Evolutionary conservation across 805 yeast genomes (phyloP).

Genomic region (Metschnikowia arizonensis): DNA sequence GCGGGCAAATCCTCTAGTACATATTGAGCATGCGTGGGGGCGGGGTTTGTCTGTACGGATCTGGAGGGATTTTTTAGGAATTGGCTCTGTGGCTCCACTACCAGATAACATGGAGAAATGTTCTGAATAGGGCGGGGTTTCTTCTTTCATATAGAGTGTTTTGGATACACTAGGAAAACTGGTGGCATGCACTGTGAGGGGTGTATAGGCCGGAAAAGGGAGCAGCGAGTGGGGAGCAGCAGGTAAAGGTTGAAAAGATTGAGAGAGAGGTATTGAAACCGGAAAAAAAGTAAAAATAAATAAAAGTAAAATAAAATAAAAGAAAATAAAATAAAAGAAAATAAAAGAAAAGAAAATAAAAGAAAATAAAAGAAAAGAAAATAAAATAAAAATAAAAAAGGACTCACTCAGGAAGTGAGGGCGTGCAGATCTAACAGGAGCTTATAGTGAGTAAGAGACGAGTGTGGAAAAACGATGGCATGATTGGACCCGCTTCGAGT

Average conservation of each 20-base stretch:
- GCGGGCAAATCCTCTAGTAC: constrained; percentile 94
- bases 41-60: constrained; percentile 91
- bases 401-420: too few species aligned
- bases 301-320: too few species aligned
- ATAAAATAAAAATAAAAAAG: too few species aligned
- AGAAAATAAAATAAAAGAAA: too few species aligned
- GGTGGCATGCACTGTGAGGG: too few species aligned
- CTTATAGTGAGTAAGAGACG: background rate
- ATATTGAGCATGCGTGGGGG: constrained; percentile 84
- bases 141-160: background rate
- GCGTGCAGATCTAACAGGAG: background rate
- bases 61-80: constrained; percentile 78
- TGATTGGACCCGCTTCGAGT: constrained; percentile 1
- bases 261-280: too few species aligned
- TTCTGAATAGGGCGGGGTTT: constrained; percentile 1
- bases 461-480: constrained; percentile 6
- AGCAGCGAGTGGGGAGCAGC: background rate
- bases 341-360: too few species aligned
- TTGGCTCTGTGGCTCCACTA: constrained; percentile 48
- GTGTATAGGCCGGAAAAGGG: background rate
- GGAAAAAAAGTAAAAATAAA: too few species aligned
- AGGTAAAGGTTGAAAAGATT: background rate
- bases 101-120: constrained; percentile 8
- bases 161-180: background rate
- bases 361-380: too few species aligned